Percentiles rank a stretch among this genome's conserved stretches.
These are phyloP conservation scores for Colletotrichum sp. DNA, from an alignment of 2,329 filamentous ascomycete genomes.

Conservation along the genomic window DNA sequence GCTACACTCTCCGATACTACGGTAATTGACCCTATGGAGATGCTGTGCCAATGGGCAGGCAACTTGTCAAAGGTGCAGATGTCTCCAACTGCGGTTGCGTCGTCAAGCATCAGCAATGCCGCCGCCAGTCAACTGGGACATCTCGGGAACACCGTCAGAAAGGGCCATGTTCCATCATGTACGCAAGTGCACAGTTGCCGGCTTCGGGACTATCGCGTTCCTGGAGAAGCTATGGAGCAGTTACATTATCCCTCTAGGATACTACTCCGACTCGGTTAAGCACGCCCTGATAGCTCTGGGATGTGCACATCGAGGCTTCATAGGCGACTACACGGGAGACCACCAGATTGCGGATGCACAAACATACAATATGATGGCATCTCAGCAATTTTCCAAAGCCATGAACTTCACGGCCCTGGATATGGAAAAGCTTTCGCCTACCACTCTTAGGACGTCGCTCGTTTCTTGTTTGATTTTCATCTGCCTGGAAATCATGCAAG, in stretches of 20 bases:
- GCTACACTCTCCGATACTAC: not conserved
- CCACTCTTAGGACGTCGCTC: not conserved
- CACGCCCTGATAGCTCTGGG: not conserved
- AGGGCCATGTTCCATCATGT: conserved; percentile 6
- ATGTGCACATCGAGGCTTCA: not conserved
- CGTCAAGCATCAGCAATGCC: not conserved
- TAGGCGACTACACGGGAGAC: not conserved
- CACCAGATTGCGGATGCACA: not conserved
- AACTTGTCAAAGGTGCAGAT: not conserved
- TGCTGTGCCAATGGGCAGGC: not conserved
- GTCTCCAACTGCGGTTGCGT: not conserved
- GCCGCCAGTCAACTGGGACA: not conserved
- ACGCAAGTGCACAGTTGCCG: not conserved
- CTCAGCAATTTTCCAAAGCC: not conserved
- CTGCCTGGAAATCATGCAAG: conserved; percentile 26
- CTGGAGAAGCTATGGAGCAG: not conserved
- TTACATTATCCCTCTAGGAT: conserved; percentile 3
- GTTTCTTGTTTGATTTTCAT: conserved; percentile 28
- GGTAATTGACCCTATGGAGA: not conserved
- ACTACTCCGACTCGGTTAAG: not conserved
- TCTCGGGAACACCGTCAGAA: not conserved
- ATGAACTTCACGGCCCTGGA: not conserved
- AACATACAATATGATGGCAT: not conserved
- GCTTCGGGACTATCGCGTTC: not conserved
- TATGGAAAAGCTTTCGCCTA: not conserved